Percentiles rank a stretch among this genome's conserved stretches.
phyloP scores from a whole-genome alignment of 225 moss, liverwort and hornwort species.

The Antitrichia curtipendula region DNA sequence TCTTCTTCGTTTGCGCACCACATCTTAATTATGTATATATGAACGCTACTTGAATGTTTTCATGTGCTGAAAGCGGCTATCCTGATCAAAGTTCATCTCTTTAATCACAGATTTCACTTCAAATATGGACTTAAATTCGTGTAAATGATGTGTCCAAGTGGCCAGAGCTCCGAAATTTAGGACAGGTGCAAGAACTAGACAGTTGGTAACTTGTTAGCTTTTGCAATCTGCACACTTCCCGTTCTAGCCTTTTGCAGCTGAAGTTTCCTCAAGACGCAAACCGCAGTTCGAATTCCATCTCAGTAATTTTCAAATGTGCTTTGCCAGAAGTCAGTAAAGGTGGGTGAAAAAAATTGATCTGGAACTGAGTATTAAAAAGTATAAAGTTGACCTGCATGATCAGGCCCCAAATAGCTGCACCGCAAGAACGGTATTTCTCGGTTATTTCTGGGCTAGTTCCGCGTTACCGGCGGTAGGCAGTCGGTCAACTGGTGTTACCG shows the following conservation, averaged over 20 bases:
- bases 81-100: neutral
- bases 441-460: neutral
- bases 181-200: neutral
- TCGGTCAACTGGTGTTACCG: neutral
- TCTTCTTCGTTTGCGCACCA: neutral
- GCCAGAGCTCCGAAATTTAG: neutral
- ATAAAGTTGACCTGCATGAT: neutral
- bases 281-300: neutral
- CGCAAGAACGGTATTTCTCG: neutral
- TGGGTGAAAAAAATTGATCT: neutral
- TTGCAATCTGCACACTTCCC: neutral
- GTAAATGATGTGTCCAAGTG: neutral
- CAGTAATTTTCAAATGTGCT: neutral
- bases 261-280: neutral
- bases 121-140: neutral
- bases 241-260: neutral
- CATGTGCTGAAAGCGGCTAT: neutral
- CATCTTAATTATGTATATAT: neutral
- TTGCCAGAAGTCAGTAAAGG: neutral
- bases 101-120: neutral
- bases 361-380: neutral
- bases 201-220: neutral
- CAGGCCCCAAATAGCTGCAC: neutral
- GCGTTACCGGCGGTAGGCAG: neutral
- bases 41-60: neutral